These are phyloP conservation scores for Sequoia sempervirens DNA, from an alignment of 75 land plant genomes.

Conservation along the genomic window DNA sequence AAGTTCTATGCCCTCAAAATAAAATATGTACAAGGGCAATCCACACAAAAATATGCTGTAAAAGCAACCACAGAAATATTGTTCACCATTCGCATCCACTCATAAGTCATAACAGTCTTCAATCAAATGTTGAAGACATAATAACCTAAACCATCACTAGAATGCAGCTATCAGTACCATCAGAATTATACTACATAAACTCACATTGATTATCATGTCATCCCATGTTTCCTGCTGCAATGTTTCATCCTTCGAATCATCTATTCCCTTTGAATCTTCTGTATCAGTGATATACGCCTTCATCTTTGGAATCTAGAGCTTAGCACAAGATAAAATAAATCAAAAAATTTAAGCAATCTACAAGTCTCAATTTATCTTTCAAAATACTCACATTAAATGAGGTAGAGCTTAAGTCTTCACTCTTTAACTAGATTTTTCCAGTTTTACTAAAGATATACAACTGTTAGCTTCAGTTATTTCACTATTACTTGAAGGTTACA, in stretches of 20 bases:
- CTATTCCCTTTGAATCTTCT: conserved; percentile 64
- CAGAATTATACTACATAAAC: conserved; percentile 3
- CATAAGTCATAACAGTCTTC: background rate
- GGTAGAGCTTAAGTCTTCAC: background rate
- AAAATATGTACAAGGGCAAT: background rate
- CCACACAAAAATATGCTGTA: background rate
- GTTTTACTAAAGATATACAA: background rate
- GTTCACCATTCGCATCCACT: background rate
- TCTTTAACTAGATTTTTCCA: background rate
- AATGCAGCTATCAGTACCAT: background rate
- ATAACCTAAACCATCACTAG: background rate
- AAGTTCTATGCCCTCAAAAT: background rate
- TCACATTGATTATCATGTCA: conserved; percentile 93
- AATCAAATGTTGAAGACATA: background rate
- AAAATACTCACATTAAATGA: background rate
- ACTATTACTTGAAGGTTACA: background rate
- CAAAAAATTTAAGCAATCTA: background rate
- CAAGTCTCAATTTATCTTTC: background rate
- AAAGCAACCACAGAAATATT: background rate
- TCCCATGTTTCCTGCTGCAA: conserved; percentile 92
- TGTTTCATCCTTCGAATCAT: conserved; percentile 73
- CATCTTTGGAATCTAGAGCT: conserved; percentile 96
- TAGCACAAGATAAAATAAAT: conserved; percentile 21
- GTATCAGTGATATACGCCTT: conserved; percentile 87
- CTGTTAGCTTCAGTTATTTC: background rate